Evolutionary conservation across 768 basidiomycete genomes (phyloP), one percentile per base, ranked within the genome.

Genomic region (Candolleomyces efflorescens): DNA sequence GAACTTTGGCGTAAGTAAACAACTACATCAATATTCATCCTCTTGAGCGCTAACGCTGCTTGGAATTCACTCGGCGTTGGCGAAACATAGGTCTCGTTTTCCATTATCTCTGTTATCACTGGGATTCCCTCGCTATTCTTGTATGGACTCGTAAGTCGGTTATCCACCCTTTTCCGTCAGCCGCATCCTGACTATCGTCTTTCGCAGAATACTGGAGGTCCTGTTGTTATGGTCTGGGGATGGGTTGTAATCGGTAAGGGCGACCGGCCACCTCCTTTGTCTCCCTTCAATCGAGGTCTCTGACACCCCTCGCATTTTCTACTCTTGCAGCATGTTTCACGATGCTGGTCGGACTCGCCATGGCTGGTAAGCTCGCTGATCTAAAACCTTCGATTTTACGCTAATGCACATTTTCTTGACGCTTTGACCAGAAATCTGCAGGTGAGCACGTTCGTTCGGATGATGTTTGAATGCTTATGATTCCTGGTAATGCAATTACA

Each of bases 171-270:
- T 58, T 27, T 53, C 3, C 27, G n/a, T 22, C 26, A 1, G 38
- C 6, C 23, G 18, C 18, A 50, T 13, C 3, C 3, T 22, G n/a
- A n/a, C 43, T 23, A 41, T 23, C 13, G 41, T 61, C 11, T 54
- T 4, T 32, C 20, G 18, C 23, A 89, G 84, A 86, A 82, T 48
- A 90, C 87, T 0, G 88, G 89, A 43, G 89, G 89, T 7, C 87
- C 87, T 0, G 87, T 77, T 0, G 86, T 88, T 3, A 90, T 89
- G 87, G 85, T 86, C 0, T 88, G 86, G 85, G 85, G 86, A 17
- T 89, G 83, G 82, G 66, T 86, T 3, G 77, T 87, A 36, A 86
- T 85, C 38, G 70, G 84, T 86, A 61, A 59, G 83, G 61, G n/a
- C n/a, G n/a, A n/a, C n/a, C n/a, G n/a, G n/a, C n/a, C n/a, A n/a